Evolutionary conservation across 1,139 yeast species (phyloP).

Genomic region (Yamadazyma blattariae): DNA sequence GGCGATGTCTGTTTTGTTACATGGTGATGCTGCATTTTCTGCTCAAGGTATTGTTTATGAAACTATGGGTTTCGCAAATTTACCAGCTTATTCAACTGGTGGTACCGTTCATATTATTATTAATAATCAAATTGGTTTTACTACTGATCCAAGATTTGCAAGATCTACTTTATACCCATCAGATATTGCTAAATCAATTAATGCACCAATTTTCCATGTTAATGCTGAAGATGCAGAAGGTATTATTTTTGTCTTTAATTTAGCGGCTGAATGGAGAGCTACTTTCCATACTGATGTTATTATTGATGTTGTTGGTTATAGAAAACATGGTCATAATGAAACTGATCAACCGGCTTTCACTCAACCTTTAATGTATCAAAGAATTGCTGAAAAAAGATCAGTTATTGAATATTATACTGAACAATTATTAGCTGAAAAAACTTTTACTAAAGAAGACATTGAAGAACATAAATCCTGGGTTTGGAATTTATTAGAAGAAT

Average conservation of each 20-base stretch:
- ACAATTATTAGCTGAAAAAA: constrained; percentile 77
- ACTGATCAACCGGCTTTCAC: constrained; percentile 99
- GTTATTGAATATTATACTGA: constrained; percentile 84
- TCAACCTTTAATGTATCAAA: constrained; percentile 95
- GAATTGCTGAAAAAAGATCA: constrained; percentile 83
- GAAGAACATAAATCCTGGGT: constrained; percentile 98
- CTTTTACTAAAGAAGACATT: constrained; percentile 86
- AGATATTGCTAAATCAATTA: constrained; percentile 92
- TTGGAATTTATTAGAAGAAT: constrained; percentile 90
- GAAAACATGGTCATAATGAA: constrained; percentile 98
- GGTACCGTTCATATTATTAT: constrained; percentile 96
- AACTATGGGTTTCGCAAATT: constrained; percentile 89
- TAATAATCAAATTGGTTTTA: constrained; percentile 98
- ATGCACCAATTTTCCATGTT: constrained; percentile 98
- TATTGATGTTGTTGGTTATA: constrained; percentile 96
- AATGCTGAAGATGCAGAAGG: constrained; percentile 98
- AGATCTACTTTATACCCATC: constrained; percentile 98
- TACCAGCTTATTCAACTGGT: constrained; percentile 97
- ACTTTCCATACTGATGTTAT: constrained; percentile 94
- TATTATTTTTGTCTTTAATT: constrained; percentile 82
- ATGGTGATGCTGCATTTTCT: constrained; percentile 99
- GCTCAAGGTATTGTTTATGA: constrained; percentile 99
- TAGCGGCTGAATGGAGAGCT: constrained; percentile 99
- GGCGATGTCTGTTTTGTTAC: constrained; percentile 90
- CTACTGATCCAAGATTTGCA: constrained; percentile 96